Evolutionary conservation across 2,329 filamentous ascomycete genomes (phyloP).

Genomic region (Colletotrichum aenigma): DNA sequence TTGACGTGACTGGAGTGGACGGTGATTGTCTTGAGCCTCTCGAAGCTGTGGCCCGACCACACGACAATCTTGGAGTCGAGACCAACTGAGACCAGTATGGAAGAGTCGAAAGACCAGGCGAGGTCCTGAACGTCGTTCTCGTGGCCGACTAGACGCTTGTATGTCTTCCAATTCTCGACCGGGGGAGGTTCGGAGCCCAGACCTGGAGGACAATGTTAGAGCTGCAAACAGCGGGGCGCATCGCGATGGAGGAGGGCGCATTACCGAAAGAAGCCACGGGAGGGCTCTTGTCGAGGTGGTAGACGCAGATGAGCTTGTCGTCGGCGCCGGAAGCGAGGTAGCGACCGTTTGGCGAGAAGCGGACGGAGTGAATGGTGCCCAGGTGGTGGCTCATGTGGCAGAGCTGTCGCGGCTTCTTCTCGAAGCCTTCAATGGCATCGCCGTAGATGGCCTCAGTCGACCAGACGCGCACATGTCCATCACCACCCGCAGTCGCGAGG

Average conservation of each 20-base stretch:
- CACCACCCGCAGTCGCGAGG: slow-evolving; percentile 92
- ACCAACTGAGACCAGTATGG: slow-evolving; percentile 92
- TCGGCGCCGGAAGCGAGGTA: slow-evolving; percentile 97
- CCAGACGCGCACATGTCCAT: slow-evolving; percentile 97
- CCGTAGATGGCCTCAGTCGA: slow-evolving; percentile 93
- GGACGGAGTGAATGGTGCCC: slow-evolving; percentile 94
- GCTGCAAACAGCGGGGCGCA: neutral
- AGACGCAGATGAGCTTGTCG: slow-evolving; percentile 98
- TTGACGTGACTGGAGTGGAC: slow-evolving; percentile 98
- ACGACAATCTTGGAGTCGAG: slow-evolving; percentile 97
- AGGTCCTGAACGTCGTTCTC: slow-evolving; percentile 99
- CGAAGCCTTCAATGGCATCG: slow-evolving; percentile 32
- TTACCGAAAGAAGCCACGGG: slow-evolving; percentile 80
- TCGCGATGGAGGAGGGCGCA: slow-evolving; percentile 34
- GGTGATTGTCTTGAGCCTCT: slow-evolving; percentile 92
- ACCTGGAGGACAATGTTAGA: slow-evolving; percentile 12
- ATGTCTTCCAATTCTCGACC: slow-evolving; percentile 97
- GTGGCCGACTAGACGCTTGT: slow-evolving; percentile 90
- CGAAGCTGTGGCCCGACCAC: slow-evolving; percentile 97
- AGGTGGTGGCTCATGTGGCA: slow-evolving; percentile 99
- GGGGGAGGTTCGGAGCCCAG: slow-evolving; percentile 73
- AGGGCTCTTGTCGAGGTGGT: slow-evolving; percentile 83
- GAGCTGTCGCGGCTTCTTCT: slow-evolving; percentile 81
- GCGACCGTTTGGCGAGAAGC: slow-evolving; percentile 93
- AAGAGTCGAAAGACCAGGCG: slow-evolving; percentile 95